Base-by-base conservation (phyloP, 2,329 filamentous ascomycete species). In the Ramularia endophylla region DNA sequence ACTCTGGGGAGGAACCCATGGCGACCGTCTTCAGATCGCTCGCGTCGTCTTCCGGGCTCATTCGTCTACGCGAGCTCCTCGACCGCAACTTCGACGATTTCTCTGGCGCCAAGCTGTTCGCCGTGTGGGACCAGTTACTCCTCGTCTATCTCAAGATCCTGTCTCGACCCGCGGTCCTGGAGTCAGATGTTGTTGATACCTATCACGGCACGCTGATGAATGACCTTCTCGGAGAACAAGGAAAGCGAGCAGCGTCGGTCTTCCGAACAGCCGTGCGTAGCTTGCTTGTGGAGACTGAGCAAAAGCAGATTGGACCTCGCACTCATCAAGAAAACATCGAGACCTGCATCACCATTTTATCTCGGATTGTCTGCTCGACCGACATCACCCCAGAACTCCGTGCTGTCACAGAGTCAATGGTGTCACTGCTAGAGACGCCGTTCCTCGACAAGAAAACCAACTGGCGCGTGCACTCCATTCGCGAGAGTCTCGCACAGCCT, bases 1-100 rank as follows among this genome's bases (percentile, higher is more conserved):
- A 42, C 2, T 41, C 38, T 11, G 29, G 25, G 16, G 15, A n/a
- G 16, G 36, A 44, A 4, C 30, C 28, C 27, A 47, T 50, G 44
- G 41, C 41, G 28, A 16, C 9, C 6, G 44, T 42, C 20, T 36
- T 50, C 22, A 17, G 11, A 2, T 12, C 8, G n/a, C 43, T 50
- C 6, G 34, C 34, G 2, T 29, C 13, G 2, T 34, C 46, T 8
- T 12, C 15, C 3, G 44, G 47, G 8, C 36, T 46, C 5, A 15
- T 34, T 8, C 40, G 44, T 4, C 17, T 50, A 3, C 38, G 17
- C 12, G 37, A 45, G 38, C 18, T 38, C 4, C 16, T 41, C 5
- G 34, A 33, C 22, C 31, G 38, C 5, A 9, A 41, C 8, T 39
- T 38, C 38, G 30, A 38, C 9, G n/a, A 8, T 0, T 18, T 41